These are phyloP conservation scores for Calocybe cyanea DNA, from an alignment of 768 basidiomycete genomes.

Conservation along the genomic window DNA sequence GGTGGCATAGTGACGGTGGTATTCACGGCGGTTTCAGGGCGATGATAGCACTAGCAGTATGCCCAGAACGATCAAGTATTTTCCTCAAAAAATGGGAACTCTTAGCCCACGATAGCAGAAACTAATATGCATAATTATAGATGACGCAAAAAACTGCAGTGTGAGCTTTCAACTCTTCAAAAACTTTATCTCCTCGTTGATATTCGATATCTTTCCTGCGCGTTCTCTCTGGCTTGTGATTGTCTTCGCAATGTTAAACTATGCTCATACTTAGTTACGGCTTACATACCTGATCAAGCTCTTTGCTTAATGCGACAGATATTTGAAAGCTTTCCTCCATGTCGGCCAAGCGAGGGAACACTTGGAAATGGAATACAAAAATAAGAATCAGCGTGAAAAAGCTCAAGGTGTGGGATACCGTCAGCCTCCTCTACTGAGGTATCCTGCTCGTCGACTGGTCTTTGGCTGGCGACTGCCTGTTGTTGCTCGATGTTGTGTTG, in stretches of 20 bases:
- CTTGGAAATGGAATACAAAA: too few relatives aligned
- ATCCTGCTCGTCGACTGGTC: slow-evolving; percentile 7
- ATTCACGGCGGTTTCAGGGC: too few relatives aligned
- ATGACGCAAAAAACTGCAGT: neutral
- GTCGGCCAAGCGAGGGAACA: slow-evolving; percentile 12
- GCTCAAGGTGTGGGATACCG: neutral
- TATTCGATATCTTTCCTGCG: slow-evolving; percentile 39
- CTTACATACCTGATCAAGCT: slow-evolving; percentile 47
- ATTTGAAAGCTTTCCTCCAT: slow-evolving; percentile 29
- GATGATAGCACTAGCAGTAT: too few relatives aligned
- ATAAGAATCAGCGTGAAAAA: too few relatives aligned
- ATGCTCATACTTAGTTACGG: neutral
- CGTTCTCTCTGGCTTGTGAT: slow-evolving; percentile 50
- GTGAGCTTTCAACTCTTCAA: slow-evolving; percentile 37
- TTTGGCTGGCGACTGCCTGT: slow-evolving; percentile 14
- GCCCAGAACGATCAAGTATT: too few relatives aligned
- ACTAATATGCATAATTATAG: slow-evolving; percentile 7
- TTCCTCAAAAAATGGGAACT: too few relatives aligned
- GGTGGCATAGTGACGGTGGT: too few relatives aligned
- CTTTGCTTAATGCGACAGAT: slow-evolving; percentile 38
- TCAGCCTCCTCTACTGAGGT: slow-evolving; percentile 17
- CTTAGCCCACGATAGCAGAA: too few relatives aligned
- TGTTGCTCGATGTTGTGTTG: slow-evolving; percentile 25
- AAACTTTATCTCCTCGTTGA: slow-evolving; percentile 46
- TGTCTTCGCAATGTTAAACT: slow-evolving; percentile 27